phyloP scores from a whole-genome alignment of 1,139 yeast species.

The Nakaseomyces bracarensis region DNA sequence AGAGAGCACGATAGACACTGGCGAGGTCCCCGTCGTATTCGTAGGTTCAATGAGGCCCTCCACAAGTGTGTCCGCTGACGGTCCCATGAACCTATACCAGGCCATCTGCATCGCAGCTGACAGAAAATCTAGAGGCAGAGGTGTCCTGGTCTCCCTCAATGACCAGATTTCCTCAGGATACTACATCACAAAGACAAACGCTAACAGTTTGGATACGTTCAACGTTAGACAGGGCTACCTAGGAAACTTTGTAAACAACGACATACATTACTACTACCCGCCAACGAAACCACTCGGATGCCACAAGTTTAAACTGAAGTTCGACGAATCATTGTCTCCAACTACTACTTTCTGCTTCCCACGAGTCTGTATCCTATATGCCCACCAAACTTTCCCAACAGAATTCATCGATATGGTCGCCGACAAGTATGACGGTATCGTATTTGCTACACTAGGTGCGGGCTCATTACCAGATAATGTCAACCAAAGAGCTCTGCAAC shows the following conservation, averaged over 20 bases:
- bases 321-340: conserved; percentile 16
- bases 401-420: conserved; percentile 39
- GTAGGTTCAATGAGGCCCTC: conserved; percentile 72
- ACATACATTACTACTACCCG: conserved; percentile 57
- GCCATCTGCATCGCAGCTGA: conserved; percentile 57
- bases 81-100: conserved; percentile 64
- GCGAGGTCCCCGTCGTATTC: conserved; percentile 52
- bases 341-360: conserved; percentile 26
- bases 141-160: conserved; percentile 55
- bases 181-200: conserved; percentile 61
- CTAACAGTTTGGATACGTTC: conserved; percentile 61
- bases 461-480: conserved; percentile 52
- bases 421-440: conserved; percentile 44
- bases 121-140: conserved; percentile 45
- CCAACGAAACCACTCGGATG: conserved; percentile 51
- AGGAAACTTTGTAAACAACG: conserved; percentile 61
- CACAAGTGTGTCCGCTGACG: conserved; percentile 61
- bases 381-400: conserved; percentile 52
- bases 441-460: conserved; percentile 65
- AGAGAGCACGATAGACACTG: conserved; percentile 48
- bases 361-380: conserved; percentile 45
- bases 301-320: conserved; percentile 35
- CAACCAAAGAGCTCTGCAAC: conserved; percentile 33
- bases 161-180: conserved; percentile 64
- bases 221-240: conserved; percentile 63